Conservation (phyloP, 345 rosid genomes). For the Stellera chamaejasme region DNA sequence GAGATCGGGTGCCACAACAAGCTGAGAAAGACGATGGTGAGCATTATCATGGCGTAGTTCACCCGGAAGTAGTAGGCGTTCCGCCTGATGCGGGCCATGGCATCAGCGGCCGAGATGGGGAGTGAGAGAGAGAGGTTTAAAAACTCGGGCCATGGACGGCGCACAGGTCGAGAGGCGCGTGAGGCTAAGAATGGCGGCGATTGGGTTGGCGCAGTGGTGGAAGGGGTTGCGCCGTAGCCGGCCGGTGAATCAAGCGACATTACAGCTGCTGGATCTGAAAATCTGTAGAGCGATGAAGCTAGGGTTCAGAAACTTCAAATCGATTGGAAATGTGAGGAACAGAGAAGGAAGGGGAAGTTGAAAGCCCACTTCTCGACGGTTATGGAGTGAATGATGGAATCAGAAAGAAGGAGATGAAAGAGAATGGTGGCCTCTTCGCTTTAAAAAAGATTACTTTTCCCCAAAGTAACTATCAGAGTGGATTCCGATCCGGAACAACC, state of each 20-base stretch:
- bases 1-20: constrained; percentile 78
- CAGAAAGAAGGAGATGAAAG: too few relatives aligned
- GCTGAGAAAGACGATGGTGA: constrained; percentile 55
- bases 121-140: constrained; percentile 37
- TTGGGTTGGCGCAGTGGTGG: constrained; percentile 12
- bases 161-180: constrained; percentile 47
- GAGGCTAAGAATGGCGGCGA: constrained; percentile 14
- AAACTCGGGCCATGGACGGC: constrained; percentile 83
- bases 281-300: too few relatives aligned
- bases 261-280: constrained; percentile 3
- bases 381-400: too few relatives aligned
- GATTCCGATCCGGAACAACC: too few relatives aligned
- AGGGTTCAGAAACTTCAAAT: neutral
- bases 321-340: neutral
- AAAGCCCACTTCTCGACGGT: neutral
- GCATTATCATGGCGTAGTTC: constrained; percentile 55
- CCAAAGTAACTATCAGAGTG: too few relatives aligned
- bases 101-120: constrained; percentile 48
- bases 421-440: too few relatives aligned
- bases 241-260: constrained; percentile 22
- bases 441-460: too few relatives aligned
- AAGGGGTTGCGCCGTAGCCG: constrained; percentile 29
- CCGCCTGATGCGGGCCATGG: constrained; percentile 41
- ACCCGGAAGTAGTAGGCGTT: constrained; percentile 62
- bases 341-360: neutral